Evolutionary conservation across 164 flowering plant genomes (phyloP).

Genomic region (Euptelea pleiosperma): DNA sequence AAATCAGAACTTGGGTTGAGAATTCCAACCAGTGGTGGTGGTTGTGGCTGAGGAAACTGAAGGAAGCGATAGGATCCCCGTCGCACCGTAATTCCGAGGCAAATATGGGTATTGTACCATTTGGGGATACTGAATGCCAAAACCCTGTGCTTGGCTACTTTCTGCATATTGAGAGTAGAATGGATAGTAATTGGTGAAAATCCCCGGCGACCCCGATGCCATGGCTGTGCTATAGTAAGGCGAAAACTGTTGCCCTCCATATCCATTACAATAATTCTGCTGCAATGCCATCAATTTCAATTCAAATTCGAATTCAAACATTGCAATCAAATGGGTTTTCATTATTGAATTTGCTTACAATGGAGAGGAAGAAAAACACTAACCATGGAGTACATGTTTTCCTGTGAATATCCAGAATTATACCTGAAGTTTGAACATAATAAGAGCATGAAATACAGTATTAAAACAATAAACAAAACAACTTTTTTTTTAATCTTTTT

Average conservation of each 20-base stretch:
- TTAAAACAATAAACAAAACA: not conserved
- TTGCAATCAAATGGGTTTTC: not conserved
- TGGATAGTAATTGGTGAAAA: slow-evolving; percentile 44
- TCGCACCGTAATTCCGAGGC: slow-evolving; percentile 39
- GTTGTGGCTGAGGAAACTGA: slow-evolving; percentile 25
- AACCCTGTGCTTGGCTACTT: slow-evolving; percentile 40
- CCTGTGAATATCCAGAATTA: slow-evolving; percentile 56
- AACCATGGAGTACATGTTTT: slow-evolving; percentile 53
- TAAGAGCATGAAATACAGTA: not conserved
- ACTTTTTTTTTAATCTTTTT: too few species aligned
- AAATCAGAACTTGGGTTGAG: slow-evolving; percentile 4
- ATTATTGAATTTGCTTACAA: not conserved
- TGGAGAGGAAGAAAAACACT: slow-evolving; percentile 15
- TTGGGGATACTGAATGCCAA: slow-evolving; percentile 50
- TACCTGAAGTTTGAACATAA: too few species aligned
- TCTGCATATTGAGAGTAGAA: slow-evolving; percentile 49
- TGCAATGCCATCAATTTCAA: slow-evolving; percentile 14
- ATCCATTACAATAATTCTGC: slow-evolving; percentile 57
- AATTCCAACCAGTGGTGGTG: slow-evolving; percentile 18
- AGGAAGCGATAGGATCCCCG: slow-evolving; percentile 52
- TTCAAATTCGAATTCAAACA: not conserved
- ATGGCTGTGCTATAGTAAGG: slow-evolving; percentile 38
- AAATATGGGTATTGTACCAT: slow-evolving; percentile 46
- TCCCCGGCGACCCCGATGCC: slow-evolving; percentile 30
- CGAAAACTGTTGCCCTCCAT: slow-evolving; percentile 51